Conservation (phyloP, 805 yeast species). For the Grigorovia yakushimaensis region DNA sequence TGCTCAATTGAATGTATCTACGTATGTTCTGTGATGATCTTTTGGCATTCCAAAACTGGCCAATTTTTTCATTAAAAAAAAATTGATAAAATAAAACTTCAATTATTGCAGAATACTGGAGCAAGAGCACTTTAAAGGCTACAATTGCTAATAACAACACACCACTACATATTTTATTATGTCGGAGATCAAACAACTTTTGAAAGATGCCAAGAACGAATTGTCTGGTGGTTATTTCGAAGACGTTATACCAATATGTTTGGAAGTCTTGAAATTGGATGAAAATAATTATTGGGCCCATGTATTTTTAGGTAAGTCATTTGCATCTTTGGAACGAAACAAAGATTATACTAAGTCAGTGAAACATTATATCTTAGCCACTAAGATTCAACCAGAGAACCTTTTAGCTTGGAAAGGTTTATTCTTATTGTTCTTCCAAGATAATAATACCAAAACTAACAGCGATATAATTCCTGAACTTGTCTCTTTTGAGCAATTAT, state of each 20-base stretch:
- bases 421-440: conserved; percentile 32
- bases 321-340: conserved; percentile 35
- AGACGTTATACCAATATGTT: conserved; percentile 46
- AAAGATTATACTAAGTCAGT: conserved; percentile 10
- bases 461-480: conserved; percentile 26
- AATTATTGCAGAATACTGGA: no score
- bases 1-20: neutral
- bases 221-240: conserved; percentile 51
- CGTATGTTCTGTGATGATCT: no score
- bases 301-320: conserved; percentile 64
- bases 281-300: conserved; percentile 52
- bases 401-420: conserved; percentile 78
- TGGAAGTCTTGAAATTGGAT: conserved; percentile 49
- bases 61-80: no score
- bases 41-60: no score
- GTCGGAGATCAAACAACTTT: conserved; percentile 28
- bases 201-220: conserved; percentile 44
- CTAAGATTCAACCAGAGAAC: conserved; percentile 39
- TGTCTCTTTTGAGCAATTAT: conserved; percentile 31
- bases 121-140: no score
- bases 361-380: conserved; percentile 39
- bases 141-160: no score
- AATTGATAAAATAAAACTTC: no score
- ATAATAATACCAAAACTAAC: conserved; percentile 15
- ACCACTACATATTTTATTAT: no score